phyloP scores from a whole-genome alignment of 2,329 filamentous ascomycete species.

The Dissoconium aciculare region DNA sequence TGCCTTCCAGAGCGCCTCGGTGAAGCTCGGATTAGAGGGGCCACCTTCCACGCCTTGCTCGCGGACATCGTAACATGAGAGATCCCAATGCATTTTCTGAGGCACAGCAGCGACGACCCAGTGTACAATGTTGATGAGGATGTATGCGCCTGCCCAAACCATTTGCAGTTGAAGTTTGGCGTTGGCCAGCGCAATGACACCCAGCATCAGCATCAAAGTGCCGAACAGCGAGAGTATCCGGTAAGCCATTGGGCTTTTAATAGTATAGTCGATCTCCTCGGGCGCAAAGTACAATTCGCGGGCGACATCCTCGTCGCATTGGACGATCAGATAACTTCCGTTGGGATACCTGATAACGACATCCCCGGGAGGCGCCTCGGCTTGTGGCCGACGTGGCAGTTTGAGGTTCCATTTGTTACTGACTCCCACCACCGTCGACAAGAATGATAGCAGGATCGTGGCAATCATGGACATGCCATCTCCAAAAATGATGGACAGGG shows the following conservation, averaged over 20 bases:
- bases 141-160: constrained; percentile 35
- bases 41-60: constrained; percentile 23
- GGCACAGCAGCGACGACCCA: constrained; percentile 38
- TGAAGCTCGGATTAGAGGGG: constrained; percentile 28
- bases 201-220: constrained; percentile 38
- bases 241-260: constrained; percentile 29
- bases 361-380: constrained; percentile 25
- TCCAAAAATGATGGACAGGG: constrained; percentile 29
- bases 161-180: constrained; percentile 34
- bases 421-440: constrained; percentile 36
- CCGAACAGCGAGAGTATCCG: constrained; percentile 35
- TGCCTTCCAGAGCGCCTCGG: constrained; percentile 35
- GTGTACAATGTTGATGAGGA: constrained; percentile 36
- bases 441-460: constrained; percentile 32
- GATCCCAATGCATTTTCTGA: constrained; percentile 34
- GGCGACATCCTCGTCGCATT: constrained; percentile 36
- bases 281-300: constrained; percentile 39
- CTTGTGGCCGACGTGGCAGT: constrained; percentile 26
- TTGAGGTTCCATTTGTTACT: constrained; percentile 36
- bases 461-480: constrained; percentile 39
- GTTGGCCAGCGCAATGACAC: constrained; percentile 38
- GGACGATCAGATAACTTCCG: constrained; percentile 36
- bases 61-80: constrained; percentile 29
- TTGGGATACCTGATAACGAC: constrained; percentile 38
- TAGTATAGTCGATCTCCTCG: constrained; percentile 34